Percentiles rank a stretch among this genome's conserved stretches.
phyloP scores from a whole-genome alignment of 306 rosid species.

The Corylus americana region DNA sequence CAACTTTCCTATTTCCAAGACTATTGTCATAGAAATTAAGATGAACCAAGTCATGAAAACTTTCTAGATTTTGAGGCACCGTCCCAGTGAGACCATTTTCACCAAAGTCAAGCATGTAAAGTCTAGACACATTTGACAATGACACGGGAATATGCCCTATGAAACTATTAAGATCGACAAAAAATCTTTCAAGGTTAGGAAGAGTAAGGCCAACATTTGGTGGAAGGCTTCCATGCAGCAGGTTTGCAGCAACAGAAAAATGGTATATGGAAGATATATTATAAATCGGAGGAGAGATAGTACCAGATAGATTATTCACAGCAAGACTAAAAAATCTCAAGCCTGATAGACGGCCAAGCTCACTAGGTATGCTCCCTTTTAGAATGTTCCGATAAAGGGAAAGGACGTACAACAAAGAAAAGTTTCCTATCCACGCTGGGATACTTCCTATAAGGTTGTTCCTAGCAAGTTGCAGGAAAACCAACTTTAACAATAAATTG shows the following conservation, averaged over 20 bases:
- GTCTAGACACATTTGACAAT: constrained; percentile 35
- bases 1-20: constrained; percentile 37
- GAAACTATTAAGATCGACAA: constrained; percentile 29
- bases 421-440: constrained; percentile 48
- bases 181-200: constrained; percentile 33
- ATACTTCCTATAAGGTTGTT: constrained; percentile 39
- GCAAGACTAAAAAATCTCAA: not conserved
- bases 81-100: constrained; percentile 31
- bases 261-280: constrained; percentile 27
- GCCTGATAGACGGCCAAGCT: constrained; percentile 15
- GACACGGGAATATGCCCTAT: constrained; percentile 35
- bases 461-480: not conserved
- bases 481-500: constrained; percentile 17
- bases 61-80: constrained; percentile 30
- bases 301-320: constrained; percentile 21
- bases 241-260: constrained; percentile 28
- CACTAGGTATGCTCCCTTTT: constrained; percentile 34
- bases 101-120: constrained; percentile 29
- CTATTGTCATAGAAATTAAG: constrained; percentile 28
- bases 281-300: constrained; percentile 23
- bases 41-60: constrained; percentile 18
- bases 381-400: constrained; percentile 13
- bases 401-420: constrained; percentile 19
- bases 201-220: constrained; percentile 39
- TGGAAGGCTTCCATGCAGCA: constrained; percentile 39